Evolutionary conservation across 768 basidiomycete genomes (phyloP).

Genomic region (Sporobolomyces pararoseus): DNA sequence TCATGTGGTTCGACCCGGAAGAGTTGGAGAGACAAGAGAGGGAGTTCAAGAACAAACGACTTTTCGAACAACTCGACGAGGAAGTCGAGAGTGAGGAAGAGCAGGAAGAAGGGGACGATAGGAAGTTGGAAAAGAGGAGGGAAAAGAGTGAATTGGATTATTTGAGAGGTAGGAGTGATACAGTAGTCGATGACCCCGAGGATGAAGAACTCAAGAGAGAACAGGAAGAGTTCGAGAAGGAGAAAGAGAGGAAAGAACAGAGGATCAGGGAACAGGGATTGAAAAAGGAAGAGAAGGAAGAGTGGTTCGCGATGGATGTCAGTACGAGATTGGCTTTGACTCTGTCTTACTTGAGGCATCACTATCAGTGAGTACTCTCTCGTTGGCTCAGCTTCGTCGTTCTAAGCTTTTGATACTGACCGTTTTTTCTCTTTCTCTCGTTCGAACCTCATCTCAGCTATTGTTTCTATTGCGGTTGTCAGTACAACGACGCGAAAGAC

Average conservation of each 20-base stretch:
- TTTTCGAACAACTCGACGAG: slow-evolving; percentile 23
- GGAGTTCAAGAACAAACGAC: slow-evolving; percentile 15
- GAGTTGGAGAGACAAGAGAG: slow-evolving; percentile 34
- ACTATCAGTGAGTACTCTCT: slow-evolving; percentile 28
- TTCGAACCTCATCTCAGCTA: slow-evolving; percentile 26
- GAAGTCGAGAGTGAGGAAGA: slow-evolving; percentile 34
- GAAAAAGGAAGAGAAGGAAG: slow-evolving; percentile 13
- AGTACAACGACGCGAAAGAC: slow-evolving; percentile 28
- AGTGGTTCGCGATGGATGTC: slow-evolving; percentile 40
- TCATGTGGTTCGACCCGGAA: slow-evolving; percentile 43
- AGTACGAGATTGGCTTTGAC: slow-evolving; percentile 37
- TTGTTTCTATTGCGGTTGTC: slow-evolving; percentile 43
- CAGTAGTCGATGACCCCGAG: slow-evolving; percentile 18
- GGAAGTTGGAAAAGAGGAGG: not conserved
- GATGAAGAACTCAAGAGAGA: not conserved
- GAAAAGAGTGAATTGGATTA: slow-evolving; percentile 29
- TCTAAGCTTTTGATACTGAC: not conserved
- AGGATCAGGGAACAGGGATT: not conserved
- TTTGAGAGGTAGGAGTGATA: slow-evolving; percentile 19
- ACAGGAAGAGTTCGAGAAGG: not conserved
- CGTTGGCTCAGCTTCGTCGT: not conserved
- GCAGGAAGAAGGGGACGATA: not conserved
- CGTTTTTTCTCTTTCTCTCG: not conserved
- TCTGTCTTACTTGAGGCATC: slow-evolving; percentile 34
- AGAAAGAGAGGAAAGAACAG: too few relatives aligned